Evolutionary conservation across 2,329 filamentous ascomycete genomes (phyloP).

Genomic region (Penicillium sumatraense): DNA sequence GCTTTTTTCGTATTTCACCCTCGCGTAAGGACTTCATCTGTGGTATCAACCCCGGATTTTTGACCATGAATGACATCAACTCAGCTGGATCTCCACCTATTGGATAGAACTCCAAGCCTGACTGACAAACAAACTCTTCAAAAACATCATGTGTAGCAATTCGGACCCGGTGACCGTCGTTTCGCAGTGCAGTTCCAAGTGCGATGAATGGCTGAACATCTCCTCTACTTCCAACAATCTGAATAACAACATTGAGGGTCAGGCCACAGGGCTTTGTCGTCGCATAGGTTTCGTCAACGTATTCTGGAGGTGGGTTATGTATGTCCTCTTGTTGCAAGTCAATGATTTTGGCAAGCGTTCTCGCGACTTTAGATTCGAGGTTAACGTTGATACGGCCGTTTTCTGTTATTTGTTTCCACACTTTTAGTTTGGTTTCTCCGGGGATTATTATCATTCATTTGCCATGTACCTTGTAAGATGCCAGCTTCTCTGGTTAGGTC

Average conservation of each 20-base stretch:
- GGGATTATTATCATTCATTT: neutral
- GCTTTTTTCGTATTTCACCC: slow-evolving; percentile 37
- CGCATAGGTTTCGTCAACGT: neutral
- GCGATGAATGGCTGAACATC: slow-evolving; percentile 66
- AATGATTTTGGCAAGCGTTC: slow-evolving; percentile 25
- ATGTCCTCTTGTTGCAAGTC: slow-evolving; percentile 20
- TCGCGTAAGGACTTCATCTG: slow-evolving; percentile 42
- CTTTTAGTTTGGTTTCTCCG: too few relatives aligned
- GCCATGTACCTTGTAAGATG: neutral
- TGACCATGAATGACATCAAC: slow-evolving; percentile 58
- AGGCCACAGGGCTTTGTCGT: slow-evolving; percentile 14
- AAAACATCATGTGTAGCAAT: slow-evolving; percentile 62
- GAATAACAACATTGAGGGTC: slow-evolving; percentile 59
- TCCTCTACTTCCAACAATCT: slow-evolving; percentile 61
- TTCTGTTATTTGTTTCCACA: slow-evolving; percentile 6
- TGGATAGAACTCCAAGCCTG: slow-evolving; percentile 63
- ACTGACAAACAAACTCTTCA: slow-evolving; percentile 56
- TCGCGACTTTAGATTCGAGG: slow-evolving; percentile 27
- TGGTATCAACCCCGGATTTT: slow-evolving; percentile 50
- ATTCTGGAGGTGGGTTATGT: neutral
- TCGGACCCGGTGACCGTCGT: slow-evolving; percentile 59
- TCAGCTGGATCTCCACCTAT: slow-evolving; percentile 60
- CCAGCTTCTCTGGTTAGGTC: neutral
- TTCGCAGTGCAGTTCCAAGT: slow-evolving; percentile 56
- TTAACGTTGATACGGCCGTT: slow-evolving; percentile 29